phyloP scores from a whole-genome alignment of 169 alveolate genomes.

The Amoebophrya sp. region DNA sequence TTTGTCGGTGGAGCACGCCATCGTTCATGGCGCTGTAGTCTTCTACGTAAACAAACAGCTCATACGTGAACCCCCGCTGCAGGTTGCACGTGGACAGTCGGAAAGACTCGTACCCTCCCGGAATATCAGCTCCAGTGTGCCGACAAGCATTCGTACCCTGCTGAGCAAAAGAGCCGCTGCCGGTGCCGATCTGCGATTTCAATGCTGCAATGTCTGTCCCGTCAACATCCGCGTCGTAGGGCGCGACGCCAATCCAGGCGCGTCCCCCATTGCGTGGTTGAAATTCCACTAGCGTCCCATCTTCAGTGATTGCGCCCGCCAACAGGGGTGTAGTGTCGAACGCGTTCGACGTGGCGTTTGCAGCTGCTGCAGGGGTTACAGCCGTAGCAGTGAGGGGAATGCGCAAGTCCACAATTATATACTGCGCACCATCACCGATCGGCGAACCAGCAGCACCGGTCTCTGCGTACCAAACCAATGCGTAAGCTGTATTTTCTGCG shows the following conservation, averaged over 20 bases:
- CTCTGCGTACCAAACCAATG: constrained; percentile 29
- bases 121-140: neutral
- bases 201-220: neutral
- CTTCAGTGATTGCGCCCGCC: constrained; percentile 11
- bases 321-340: neutral
- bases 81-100: neutral
- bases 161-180: neutral
- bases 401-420: neutral
- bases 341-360: neutral
- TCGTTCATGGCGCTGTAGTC: constrained; percentile 28
- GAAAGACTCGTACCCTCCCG: neutral
- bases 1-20: neutral
- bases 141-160: neutral
- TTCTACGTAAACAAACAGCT: constrained; percentile 29
- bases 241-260: neutral
- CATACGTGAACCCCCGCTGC: neutral
- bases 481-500: constrained; percentile 15
- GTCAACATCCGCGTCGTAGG: no score
- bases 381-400: neutral
- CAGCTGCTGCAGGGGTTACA: neutral
- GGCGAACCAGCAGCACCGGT: neutral
- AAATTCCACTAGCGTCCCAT: neutral
- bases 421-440: neutral
- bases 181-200: neutral
- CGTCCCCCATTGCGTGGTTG: neutral